Evolutionary conservation across 2,329 filamentous ascomycete species (phyloP).

Genomic region (Amauroascus niger): DNA sequence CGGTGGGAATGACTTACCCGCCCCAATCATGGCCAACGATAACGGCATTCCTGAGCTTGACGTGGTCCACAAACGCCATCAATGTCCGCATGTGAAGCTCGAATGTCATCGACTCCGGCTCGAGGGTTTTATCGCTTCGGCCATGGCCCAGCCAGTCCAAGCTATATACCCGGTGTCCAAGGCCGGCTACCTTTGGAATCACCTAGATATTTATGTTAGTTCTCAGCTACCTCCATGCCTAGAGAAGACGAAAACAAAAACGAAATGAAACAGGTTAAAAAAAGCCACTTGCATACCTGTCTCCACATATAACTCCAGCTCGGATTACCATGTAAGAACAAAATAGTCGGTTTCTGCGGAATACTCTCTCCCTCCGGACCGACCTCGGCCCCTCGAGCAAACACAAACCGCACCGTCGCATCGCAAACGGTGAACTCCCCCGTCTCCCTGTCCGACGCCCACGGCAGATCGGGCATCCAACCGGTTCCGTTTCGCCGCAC

Average conservation of each 20-base stretch:
- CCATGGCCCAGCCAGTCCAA: background rate
- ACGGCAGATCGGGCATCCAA: background rate
- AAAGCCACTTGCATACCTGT: background rate
- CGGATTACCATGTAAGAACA: background rate
- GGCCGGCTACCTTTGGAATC: background rate
- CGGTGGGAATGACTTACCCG: background rate
- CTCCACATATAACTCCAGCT: background rate
- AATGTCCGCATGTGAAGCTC: constrained; percentile 1
- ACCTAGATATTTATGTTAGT: background rate
- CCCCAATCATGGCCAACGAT: background rate
- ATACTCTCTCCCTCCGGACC: background rate
- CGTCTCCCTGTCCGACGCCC: background rate
- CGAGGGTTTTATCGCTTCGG: background rate
- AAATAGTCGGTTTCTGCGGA: background rate
- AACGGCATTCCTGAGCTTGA: background rate
- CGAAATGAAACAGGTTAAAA: background rate
- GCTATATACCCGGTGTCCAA: background rate
- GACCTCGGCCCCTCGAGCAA: background rate
- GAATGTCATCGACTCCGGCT: background rate
- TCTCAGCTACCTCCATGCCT: too few relatives aligned
- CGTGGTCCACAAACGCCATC: background rate
- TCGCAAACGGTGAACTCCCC: background rate
- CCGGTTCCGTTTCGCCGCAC: background rate
- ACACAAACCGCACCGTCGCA: background rate
- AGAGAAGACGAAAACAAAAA: too few relatives aligned